Base-by-base conservation (phyloP, 805 yeast species). In the Lipomyces sp. region DNA sequence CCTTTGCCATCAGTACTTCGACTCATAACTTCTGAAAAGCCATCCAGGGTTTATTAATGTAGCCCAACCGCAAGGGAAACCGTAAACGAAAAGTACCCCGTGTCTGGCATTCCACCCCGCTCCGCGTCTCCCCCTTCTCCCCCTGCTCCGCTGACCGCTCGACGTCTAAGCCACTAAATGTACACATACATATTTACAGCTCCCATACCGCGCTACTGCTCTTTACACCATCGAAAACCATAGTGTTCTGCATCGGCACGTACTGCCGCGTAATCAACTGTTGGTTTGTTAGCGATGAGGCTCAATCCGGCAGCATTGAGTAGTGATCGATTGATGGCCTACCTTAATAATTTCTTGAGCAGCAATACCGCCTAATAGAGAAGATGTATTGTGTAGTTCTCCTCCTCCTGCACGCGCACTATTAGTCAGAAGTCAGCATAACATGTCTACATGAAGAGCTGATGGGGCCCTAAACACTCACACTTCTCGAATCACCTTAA, bases 311-410 rank as follows among this genome's bases (percentile, higher is more conserved):
- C n/a, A n/a, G n/a, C n/a, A n/a, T n/a, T n/a, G n/a, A n/a, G n/a
- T n/a, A n/a, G n/a, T n/a, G n/a, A n/a, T n/a, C n/a, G n/a, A n/a
- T n/a, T n/a, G 6, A 26, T 14, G 14, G 13, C 57, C 62, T 39
- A 80, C 63, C 68, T 93, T 91, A 45, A 87, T 72, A 3, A 79
- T 81, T 64, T 91, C 98, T 64, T 91, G 96, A 2, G 88, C 83
- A 0, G 80, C 89, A 11, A 90, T 71, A 0, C 96, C 98, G 1
- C 96, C 98, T 58, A 86, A 70, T 2, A 87, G 67, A 3, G 95
- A 74, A 19, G 83, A 70, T 14, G 80, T 74, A 59, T 84, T 83
- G 54, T 80, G 82, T 13, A 79, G 44, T 55, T 78, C 80, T 0
- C 60, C 51, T 2, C 78, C 78, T 4, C 72, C 64, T 4, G 63